Conservation (phyloP, 495 filamentous ascomycete species). For the Aspergillus olivimuriae region DNA sequence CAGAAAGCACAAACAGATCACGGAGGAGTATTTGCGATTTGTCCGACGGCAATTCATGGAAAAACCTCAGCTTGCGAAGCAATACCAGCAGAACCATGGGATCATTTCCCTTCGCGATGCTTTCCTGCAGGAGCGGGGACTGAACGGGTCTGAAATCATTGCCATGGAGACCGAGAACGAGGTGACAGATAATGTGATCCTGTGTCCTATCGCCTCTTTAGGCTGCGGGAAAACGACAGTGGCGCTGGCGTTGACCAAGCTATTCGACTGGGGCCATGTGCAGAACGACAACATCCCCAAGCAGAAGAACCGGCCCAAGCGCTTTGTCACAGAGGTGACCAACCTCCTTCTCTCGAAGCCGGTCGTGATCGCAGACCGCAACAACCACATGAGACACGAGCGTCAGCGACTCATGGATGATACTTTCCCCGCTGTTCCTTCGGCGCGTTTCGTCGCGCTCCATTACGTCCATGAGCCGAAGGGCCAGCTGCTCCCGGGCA, state of each 20-base stretch:
- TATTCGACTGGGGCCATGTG: constrained; percentile 90
- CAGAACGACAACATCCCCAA: constrained; percentile 96
- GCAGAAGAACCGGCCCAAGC: constrained; percentile 59
- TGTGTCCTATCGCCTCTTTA: constrained; percentile 84
- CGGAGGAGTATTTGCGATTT: constrained; percentile 81
- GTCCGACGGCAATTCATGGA: constrained; percentile 64
- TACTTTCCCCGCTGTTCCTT: constrained; percentile 49
- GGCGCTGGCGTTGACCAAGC: constrained; percentile 69
- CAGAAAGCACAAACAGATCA: constrained; percentile 85
- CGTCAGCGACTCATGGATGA: constrained; percentile 81
- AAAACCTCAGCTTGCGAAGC: constrained; percentile 54
- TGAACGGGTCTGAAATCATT: constrained; percentile 83
- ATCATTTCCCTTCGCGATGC: constrained; percentile 87
- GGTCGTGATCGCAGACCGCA: constrained; percentile 86
- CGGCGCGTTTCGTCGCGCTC: constrained; percentile 77
- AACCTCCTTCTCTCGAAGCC: constrained; percentile 51
- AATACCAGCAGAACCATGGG: constrained; percentile 84
- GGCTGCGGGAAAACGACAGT: constrained; percentile 97
- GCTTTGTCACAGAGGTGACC: constrained; percentile 63
- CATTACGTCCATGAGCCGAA: constrained; percentile 80
- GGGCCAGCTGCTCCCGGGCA: constrained; percentile 46
- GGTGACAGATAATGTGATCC: constrained; percentile 58
- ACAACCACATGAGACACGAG: constrained; percentile 87
- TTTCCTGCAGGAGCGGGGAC: constrained; percentile 71
- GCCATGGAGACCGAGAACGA: constrained; percentile 51